Percentiles rank a stretch among this genome's conserved stretches.
These are phyloP conservation scores for Psilocybe cyanescens DNA, from an alignment of 768 basidiomycete genomes.

Conservation along the genomic window DNA sequence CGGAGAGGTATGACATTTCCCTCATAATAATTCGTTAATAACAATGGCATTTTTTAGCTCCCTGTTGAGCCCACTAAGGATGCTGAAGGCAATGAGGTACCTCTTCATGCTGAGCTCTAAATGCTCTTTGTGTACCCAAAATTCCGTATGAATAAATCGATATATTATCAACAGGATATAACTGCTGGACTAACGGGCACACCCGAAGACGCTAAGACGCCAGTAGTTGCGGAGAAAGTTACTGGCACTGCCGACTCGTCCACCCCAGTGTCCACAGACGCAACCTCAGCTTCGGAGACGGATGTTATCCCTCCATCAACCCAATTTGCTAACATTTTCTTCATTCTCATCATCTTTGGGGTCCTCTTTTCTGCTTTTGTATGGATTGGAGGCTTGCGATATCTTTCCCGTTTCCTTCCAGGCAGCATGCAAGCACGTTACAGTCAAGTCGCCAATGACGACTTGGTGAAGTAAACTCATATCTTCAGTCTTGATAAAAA, in stretches of 20 bases:
- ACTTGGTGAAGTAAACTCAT: constrained; percentile 50
- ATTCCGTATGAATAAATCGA: constrained; percentile 54
- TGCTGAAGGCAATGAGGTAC: constrained; percentile 85
- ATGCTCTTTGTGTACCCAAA: constrained; percentile 45
- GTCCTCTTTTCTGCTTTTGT: constrained; percentile 47
- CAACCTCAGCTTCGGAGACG: constrained; percentile 15
- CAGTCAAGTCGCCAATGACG: constrained; percentile 51
- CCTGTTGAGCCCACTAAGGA: constrained; percentile 56
- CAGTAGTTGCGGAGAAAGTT: constrained; percentile 20
- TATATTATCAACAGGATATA: constrained; percentile 51
- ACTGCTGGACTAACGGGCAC: constrained; percentile 22
- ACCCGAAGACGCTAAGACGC: constrained; percentile 16
- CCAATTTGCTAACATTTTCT: constrained; percentile 34
- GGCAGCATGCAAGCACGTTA: constrained; percentile 40
- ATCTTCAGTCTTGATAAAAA: constrained; percentile 8
- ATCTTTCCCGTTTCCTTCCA: constrained; percentile 43
- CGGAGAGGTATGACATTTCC: constrained; percentile 71
- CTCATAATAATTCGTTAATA: neutral
- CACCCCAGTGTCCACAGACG: constrained; percentile 9
- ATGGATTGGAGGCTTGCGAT: constrained; percentile 57
- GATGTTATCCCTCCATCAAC: constrained; percentile 9
- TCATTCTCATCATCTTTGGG: constrained; percentile 47
- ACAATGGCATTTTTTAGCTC: constrained; percentile 40
- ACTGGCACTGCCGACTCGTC: constrained; percentile 14
- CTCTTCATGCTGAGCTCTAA: constrained; percentile 92